Evolutionary conservation across 2,329 filamentous ascomycete genomes (phyloP), one percentile per base, ranked within the genome.

Genomic region (Calonectria pauciramosa): DNA sequence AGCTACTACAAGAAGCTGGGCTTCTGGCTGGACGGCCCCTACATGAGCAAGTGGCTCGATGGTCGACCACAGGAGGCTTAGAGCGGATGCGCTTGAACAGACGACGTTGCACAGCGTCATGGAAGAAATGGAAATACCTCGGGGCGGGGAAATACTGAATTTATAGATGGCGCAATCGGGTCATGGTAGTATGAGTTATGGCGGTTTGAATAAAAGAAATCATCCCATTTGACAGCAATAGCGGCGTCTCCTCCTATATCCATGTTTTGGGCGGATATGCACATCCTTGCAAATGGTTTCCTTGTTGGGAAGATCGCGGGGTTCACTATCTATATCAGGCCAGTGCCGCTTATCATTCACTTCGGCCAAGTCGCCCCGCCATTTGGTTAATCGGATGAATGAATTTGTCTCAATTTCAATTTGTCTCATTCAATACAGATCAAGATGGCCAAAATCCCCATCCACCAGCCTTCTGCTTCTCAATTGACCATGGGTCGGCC

Each of bases 1-100:
- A 97, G 95, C 82, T 99, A 99, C 84, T 99, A 99, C 84, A 93
- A 91, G 77, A 96, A 96, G 84, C 90, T 99, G 38, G 97, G 97
- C 1, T 99, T 98, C 87, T 95, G 92, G 89, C 89, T 99, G 36
- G 97, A 99, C 84, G 97, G 97, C 13, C 95, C 95, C 14, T 98
- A 97, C 77, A 95, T 92, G 90, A 91, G 90, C 84, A 93, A 93
- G 84, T 92, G 89, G 90, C 83, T 92, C 4, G 89, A 92, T 76
- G 90, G 89, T 9, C 82, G 83, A 23, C 81, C 80, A 16, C 77
- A 81, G 65, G 73, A 77, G 36, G 75, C 52, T 72, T 64, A 70
- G 71, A 73, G 26, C 23, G 47, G 28, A 65, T 49, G 44, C 44
- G 10, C 44, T 47, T 23, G 36, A 52, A 51, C 23, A n/a, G 36